Base-by-base conservation (phyloP, 108 stramenopile genomes). In the Skeletonema tropicum region DNA sequence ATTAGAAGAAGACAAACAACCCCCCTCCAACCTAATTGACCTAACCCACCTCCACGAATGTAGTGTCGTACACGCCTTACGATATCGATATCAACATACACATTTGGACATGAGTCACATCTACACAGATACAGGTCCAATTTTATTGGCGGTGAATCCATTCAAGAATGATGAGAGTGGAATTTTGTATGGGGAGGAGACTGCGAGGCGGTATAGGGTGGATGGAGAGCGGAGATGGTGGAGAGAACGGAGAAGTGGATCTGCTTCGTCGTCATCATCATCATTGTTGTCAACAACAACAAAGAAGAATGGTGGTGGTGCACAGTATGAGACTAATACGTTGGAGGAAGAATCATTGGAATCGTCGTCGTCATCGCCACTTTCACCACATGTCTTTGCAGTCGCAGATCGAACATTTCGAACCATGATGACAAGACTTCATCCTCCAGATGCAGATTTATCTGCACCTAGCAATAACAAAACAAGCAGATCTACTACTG, bases 361-460 rank as follows among this genome's bases (percentile, higher is more conserved):
- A 25, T 52, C 49, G n/a, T 52, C 49, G 21, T 52, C 49, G 7
- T 52, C 49, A 6, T 23, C 48, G 30, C 9, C 15, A 3, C 67
- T 87, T 17, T 79, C 74, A n/a, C 94, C 96, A 12, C 96, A 97
- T 79, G 90, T 95, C 11, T 97, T 87, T 65, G 87, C 85, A 33
- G 81, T 95, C 6, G 96, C 95, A 6, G 90, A 93, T 70, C 39
- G 75, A 31, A 85, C 95, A 1, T 91, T 91, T 79, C 86, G 89
- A 21, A 80, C 48, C 68, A 90, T 96, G 90, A 87, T 83, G 75
- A 77, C 58, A 15, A 61, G 60, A 38, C 21, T 86, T 36, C 48
- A 83, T 23, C 60, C 38, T 31, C 29, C n/a, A 30, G 57, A 32
- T 59, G 17, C 42, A 14, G 35, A 33, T 31, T 8, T 26, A 48